Evolutionary conservation across 768 basidiomycete species (phyloP).

Genomic region (Sarcodon sp.): DNA sequence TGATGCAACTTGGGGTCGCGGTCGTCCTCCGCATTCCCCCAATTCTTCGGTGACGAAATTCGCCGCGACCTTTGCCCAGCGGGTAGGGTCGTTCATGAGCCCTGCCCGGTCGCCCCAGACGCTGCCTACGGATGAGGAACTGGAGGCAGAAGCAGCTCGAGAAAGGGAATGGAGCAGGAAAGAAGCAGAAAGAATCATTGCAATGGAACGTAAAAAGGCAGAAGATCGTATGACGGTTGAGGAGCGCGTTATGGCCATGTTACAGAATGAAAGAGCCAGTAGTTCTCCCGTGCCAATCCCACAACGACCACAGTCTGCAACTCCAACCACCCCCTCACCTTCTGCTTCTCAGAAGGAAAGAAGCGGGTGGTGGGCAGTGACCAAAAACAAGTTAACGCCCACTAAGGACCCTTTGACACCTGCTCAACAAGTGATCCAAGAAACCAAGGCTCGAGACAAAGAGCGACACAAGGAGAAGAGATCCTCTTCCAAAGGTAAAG

Average conservation of each 20-base stretch:
- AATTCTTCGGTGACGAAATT: slow-evolving; percentile 62
- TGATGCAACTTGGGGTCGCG: slow-evolving; percentile 28
- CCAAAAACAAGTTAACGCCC: slow-evolving; percentile 67
- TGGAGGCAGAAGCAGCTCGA: slow-evolving; percentile 69
- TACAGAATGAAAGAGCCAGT: slow-evolving; percentile 29
- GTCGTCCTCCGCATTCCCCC: slow-evolving; percentile 43
- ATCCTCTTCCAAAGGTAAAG: slow-evolving; percentile 24
- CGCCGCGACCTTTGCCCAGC: slow-evolving; percentile 63
- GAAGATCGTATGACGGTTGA: slow-evolving; percentile 50
- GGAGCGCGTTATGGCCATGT: slow-evolving; percentile 67
- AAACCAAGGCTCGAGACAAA: slow-evolving; percentile 56
- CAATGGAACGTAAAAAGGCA: slow-evolving; percentile 34
- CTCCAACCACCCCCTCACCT: slow-evolving; percentile 30
- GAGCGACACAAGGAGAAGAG: slow-evolving; percentile 32
- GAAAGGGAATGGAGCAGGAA: slow-evolving; percentile 66
- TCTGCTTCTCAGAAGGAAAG: slow-evolving; percentile 52
- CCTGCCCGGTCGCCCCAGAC: slow-evolving; percentile 14
- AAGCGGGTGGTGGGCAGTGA: slow-evolving; percentile 57
- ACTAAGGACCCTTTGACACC: slow-evolving; percentile 76
- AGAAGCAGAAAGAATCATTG: slow-evolving; percentile 71
- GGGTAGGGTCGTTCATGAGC: slow-evolving; percentile 52
- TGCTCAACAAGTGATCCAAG: slow-evolving; percentile 71
- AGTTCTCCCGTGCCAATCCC: slow-evolving; percentile 40
- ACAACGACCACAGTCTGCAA: slow-evolving; percentile 38
- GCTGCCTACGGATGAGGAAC: slow-evolving; percentile 59